phyloP scores from a whole-genome alignment of 305 asterid genomes.

The Solanum hybrid region DNA sequence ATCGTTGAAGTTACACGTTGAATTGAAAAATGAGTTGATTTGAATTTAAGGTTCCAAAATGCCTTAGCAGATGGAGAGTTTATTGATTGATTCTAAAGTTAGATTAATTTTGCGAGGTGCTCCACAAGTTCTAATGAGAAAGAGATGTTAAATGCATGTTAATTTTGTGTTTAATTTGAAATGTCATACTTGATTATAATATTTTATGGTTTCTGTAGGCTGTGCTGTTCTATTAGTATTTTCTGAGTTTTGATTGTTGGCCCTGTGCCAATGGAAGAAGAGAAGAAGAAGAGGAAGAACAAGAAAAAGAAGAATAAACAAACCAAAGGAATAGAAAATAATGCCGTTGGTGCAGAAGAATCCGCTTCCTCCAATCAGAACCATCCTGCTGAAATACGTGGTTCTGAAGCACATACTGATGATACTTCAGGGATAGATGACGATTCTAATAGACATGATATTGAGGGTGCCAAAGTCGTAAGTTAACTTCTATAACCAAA shows the following conservation, averaged over 20 bases:
- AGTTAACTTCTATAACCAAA: background rate
- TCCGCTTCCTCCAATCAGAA: constrained; percentile 7
- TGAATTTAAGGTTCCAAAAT: background rate
- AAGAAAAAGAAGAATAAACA: constrained; percentile 25
- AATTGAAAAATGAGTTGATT: background rate
- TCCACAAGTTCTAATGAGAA: background rate
- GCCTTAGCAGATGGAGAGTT: background rate
- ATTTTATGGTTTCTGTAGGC: background rate
- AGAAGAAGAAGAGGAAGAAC: constrained; percentile 20
- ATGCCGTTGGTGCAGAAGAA: background rate
- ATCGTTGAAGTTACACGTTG: background rate
- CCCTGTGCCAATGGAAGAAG: constrained; percentile 19
- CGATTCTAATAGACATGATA: constrained; percentile 14
- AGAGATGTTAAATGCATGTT: background rate
- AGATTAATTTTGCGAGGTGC: background rate
- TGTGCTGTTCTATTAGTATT: background rate
- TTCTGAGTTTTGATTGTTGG: background rate
- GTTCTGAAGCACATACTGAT: constrained; percentile 7
- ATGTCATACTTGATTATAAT: background rate
- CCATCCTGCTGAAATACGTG: constrained; percentile 3
- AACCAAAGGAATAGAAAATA: constrained; percentile 12
- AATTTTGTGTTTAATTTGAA: background rate
- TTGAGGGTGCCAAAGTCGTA: background rate
- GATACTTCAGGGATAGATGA: constrained; percentile 8
- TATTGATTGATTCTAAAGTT: background rate